Evolutionary conservation across 2,329 filamentous ascomycete species (phyloP), one percentile per base, ranked within the genome.

Genomic region (Sporothrix humicola): DNA sequence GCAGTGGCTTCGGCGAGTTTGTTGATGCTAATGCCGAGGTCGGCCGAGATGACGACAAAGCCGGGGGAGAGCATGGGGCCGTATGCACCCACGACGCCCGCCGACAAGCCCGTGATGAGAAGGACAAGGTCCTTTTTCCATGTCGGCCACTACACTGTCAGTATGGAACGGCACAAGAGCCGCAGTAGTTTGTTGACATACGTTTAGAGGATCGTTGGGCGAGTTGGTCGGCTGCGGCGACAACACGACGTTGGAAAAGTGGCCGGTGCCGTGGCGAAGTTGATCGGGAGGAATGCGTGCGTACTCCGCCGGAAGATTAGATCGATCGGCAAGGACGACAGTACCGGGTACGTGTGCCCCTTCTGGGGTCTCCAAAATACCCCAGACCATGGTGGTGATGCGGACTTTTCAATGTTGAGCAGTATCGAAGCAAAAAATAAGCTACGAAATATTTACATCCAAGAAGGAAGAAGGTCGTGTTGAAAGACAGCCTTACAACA

Each of bases 11-110:
- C 82, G 0, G 83, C 81, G 4, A 87, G 80, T 0, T 79, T 81
- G 50, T 82, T 82, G 74, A 86, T 79, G 1, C 81, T 82, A 73
- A 87, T 84, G 68, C 81, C 76, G 4, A 87, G 81, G 52, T 84
- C 79, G 4, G 78, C 78, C 0, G 85, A 80, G 54, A 87, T 83
- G 50, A 83, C 79, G 26, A 85, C 82, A 73, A 87, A 86, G 2
- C 85, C 85, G 2, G 85, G 85, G 1, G 82, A 83, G 4, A 87
- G 82, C 85, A 87, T 87, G 0, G 85, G 85, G 0, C 85, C 85
- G 74, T 85, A 87, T 1, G 85, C 85, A 48, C 85, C 85, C 3
- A 86, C 84, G 0, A 87, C 83, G 7, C 82, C 83, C 1, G 85
- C 84, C 0, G 82, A 82, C 65, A 86, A 80, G 46, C 82, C 82